These are phyloP conservation scores for Takakia lepidozioides DNA, from an alignment of 225 moss, liverwort and hornwort species.

Conservation along the genomic window DNA sequence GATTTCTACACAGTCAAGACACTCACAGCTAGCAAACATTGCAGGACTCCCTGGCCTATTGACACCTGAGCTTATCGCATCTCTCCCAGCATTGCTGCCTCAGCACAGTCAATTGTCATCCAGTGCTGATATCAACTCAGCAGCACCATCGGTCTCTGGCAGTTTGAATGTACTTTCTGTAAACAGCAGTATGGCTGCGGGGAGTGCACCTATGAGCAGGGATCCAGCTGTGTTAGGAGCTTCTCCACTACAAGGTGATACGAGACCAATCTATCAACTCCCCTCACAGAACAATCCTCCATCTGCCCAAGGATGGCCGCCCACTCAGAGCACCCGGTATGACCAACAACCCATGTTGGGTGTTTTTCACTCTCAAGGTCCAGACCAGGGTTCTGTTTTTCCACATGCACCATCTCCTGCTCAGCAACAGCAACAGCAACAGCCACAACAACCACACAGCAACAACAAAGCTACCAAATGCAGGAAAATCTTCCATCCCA, in stretches of 20 bases:
- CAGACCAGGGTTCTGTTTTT: slow-evolving; percentile 5
- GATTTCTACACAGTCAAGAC: slow-evolving; percentile 5
- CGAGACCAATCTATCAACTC: slow-evolving; percentile 14
- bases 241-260: slow-evolving; percentile 10
- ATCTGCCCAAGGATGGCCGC: slow-evolving; percentile 24
- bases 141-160: slow-evolving; percentile 6
- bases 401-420: neutral
- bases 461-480: neutral
- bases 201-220: slow-evolving; percentile 5
- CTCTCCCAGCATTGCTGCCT: slow-evolving; percentile 44
- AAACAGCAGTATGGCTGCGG: slow-evolving; percentile 14
- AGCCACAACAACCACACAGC: neutral
- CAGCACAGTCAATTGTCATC: slow-evolving; percentile 15
- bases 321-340: slow-evolving; percentile 10
- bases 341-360: slow-evolving; percentile 1
- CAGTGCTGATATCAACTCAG: slow-evolving; percentile 1
- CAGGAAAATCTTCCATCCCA: neutral
- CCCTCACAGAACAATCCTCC: slow-evolving; percentile 16
- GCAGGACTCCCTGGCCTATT: slow-evolving; percentile 25
- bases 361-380: neutral
- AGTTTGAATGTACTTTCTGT: slow-evolving; percentile 1
- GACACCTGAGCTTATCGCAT: slow-evolving; percentile 45
- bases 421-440: slow-evolving; percentile 1
- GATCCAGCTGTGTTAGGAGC: slow-evolving; percentile 8
- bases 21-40: slow-evolving; percentile 18